Evolutionary conservation across 225 moss, liverwort and hornwort genomes (phyloP).

Genomic region (Anthoceros angustus): DNA sequence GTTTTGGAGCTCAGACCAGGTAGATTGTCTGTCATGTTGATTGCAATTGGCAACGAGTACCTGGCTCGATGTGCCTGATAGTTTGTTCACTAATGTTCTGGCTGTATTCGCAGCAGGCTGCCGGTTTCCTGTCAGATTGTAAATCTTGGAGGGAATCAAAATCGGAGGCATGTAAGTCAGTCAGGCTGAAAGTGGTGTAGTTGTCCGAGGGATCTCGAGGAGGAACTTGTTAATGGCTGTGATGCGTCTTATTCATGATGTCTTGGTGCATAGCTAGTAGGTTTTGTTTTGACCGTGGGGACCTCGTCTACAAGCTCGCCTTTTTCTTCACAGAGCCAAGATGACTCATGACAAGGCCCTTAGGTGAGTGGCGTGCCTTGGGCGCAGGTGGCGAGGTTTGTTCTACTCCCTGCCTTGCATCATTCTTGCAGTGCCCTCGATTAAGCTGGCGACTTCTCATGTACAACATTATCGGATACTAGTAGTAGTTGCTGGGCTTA

Average conservation of each 20-base stretch:
- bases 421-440: neutral
- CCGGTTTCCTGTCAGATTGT: constrained; percentile 78
- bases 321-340: constrained; percentile 43
- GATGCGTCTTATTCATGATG: neutral
- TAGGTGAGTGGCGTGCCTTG: constrained; percentile 57
- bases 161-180: constrained; percentile 53
- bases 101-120: constrained; percentile 32
- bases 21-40: constrained; percentile 16
- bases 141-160: constrained; percentile 72
- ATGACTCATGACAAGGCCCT: constrained; percentile 44
- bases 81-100: no score
- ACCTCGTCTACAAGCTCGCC: constrained; percentile 42
- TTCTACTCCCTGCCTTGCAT: neutral
- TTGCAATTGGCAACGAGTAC: neutral
- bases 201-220: neutral
- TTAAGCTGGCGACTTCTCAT: neutral
- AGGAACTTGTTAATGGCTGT: constrained; percentile 1
- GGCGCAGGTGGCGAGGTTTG: constrained; percentile 72
- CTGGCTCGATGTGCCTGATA: no score
- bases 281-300: neutral
- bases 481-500: neutral
- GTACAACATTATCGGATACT: neutral
- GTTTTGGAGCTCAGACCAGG: constrained; percentile 47
- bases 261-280: neutral
- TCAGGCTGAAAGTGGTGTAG: neutral